Evolutionary conservation across 2,329 filamentous ascomycete species (phyloP).

Genomic region (Fusarium abutilonis): DNA sequence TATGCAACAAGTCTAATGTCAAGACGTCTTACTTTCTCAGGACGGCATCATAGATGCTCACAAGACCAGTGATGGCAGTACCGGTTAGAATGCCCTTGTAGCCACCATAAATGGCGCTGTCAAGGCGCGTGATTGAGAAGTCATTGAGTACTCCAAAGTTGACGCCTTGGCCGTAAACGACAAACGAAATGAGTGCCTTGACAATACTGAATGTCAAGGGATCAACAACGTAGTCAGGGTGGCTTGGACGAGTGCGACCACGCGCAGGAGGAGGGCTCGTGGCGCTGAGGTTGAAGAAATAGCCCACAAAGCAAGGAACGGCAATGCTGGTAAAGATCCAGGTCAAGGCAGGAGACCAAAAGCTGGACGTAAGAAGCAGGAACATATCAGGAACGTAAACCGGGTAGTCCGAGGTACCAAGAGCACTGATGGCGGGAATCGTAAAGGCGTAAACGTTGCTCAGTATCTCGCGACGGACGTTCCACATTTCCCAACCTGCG

Average conservation of each 20-base stretch:
- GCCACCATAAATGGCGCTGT: conserved; percentile 74
- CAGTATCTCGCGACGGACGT: conserved; percentile 75
- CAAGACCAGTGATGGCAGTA: conserved; percentile 71
- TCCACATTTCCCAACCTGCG: conserved; percentile 74
- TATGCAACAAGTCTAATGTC: not conserved
- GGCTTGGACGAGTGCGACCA: conserved; percentile 54
- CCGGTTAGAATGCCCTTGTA: conserved; percentile 76
- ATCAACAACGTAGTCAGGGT: conserved; percentile 73
- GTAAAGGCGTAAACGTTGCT: conserved; percentile 78
- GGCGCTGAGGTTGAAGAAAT: conserved; percentile 88
- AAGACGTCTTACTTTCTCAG: conserved; percentile 68
- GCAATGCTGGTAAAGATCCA: conserved; percentile 80
- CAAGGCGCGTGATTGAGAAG: conserved; percentile 69
- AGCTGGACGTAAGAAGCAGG: conserved; percentile 75
- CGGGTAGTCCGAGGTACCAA: conserved; percentile 67
- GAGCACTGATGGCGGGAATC: conserved; percentile 67
- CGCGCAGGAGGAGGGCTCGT: conserved; percentile 56
- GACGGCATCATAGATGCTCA: conserved; percentile 81
- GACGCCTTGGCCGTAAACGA: conserved; percentile 77
- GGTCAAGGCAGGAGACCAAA: conserved; percentile 83
- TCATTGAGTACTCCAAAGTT: conserved; percentile 70
- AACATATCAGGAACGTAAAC: conserved; percentile 84
- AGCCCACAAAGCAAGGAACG: conserved; percentile 77
- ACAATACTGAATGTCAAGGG: conserved; percentile 89
- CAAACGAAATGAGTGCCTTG: conserved; percentile 83